Conservation (phyloP, 352 stramenopile genomes). For the Phytophthora hybrid region DNA sequence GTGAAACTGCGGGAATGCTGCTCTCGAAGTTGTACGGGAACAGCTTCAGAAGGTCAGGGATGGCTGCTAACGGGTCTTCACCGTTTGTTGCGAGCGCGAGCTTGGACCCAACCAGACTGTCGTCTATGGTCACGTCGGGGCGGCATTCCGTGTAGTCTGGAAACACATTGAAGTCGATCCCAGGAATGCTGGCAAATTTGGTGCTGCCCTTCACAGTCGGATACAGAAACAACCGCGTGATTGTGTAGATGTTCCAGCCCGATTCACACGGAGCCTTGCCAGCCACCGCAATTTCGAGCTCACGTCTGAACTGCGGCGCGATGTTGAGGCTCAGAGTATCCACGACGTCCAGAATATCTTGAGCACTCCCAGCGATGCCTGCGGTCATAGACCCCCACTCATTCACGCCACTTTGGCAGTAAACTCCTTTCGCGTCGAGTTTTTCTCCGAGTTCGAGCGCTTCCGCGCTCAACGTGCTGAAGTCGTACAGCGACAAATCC, state of each 20-base stretch:
- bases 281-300: conserved; percentile 30
- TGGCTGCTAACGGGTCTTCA: conserved; percentile 20
- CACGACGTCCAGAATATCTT: conserved; percentile 35
- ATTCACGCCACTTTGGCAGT: conserved; percentile 40
- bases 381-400: conserved; percentile 37
- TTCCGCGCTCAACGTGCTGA: conserved; percentile 22
- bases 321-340: conserved; percentile 28
- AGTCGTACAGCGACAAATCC: conserved; percentile 37
- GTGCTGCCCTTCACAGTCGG: conserved; percentile 26
- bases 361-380: conserved; percentile 25
- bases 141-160: conserved; percentile 44
- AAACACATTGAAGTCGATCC: conserved; percentile 41
- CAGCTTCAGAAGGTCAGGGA: conserved; percentile 31
- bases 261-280: conserved; percentile 27
- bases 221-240: conserved; percentile 33
- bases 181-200: conserved; percentile 39
- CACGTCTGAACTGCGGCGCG: conserved; percentile 27
- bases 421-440: conserved; percentile 28
- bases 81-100: conserved; percentile 30
- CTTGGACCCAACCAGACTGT: conserved; percentile 25
- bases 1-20: conserved; percentile 12
- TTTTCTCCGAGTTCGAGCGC: conserved; percentile 21
- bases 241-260: conserved; percentile 36
- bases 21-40: conserved; percentile 46
- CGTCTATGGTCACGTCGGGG: conserved; percentile 21